Percentiles rank a stretch among this genome's conserved stretches.
Evolutionary conservation across 768 basidiomycete species (phyloP).

Genomic region (Lentinula guzmanii): DNA sequence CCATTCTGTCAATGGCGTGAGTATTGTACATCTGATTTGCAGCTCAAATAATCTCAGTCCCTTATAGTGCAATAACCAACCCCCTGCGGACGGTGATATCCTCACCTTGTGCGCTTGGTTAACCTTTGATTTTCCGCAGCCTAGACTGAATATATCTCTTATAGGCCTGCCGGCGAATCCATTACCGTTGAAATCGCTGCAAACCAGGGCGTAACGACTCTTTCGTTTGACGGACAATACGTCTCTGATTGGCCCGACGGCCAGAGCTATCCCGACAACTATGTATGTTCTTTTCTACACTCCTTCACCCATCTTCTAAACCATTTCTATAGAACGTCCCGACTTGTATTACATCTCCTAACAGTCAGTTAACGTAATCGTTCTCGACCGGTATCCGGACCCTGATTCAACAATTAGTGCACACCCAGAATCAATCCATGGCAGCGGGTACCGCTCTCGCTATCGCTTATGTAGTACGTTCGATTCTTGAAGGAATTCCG

Average conservation of each 20-base stretch:
- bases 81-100: conserved; percentile 9
- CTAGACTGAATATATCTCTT: background rate
- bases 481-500: background rate
- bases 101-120: conserved; percentile 3
- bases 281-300: conserved; percentile 24
- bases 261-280: conserved; percentile 33
- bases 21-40: background rate
- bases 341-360: conserved; percentile 40
- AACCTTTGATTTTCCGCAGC: background rate
- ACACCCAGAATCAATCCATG: conserved; percentile 43
- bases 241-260: conserved; percentile 43
- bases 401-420: conserved; percentile 28
- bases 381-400: background rate
- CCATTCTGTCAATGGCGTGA: background rate
- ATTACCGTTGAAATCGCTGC: conserved; percentile 45
- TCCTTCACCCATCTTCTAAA: background rate
- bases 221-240: conserved; percentile 34
- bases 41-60: background rate
- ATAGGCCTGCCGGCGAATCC: conserved; percentile 40
- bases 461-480: conserved; percentile 41
- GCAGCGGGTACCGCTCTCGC: conserved; percentile 53
- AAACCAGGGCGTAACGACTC: conserved; percentile 41
- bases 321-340: conserved; percentile 24
- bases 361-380: conserved; percentile 28
- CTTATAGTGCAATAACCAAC: conserved; percentile 5